Evolutionary conservation across 345 rosid species (phyloP).

Genomic region (Salix arbutifolia): DNA sequence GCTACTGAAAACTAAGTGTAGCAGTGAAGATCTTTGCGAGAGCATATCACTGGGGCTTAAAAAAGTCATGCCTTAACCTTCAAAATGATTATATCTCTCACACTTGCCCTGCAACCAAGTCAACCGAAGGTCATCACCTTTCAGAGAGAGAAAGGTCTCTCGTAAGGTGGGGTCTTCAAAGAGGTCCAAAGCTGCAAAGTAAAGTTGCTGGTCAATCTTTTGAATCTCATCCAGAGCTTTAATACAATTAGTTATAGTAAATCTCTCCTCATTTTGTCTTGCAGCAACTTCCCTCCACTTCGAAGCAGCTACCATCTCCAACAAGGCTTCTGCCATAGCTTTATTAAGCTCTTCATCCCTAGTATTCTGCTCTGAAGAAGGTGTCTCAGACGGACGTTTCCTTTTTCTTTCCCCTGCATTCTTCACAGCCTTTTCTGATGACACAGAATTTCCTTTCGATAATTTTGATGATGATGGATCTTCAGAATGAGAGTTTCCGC

Average conservation of each 20-base stretch:
- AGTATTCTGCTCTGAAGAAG: conserved; percentile 22
- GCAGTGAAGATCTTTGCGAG: background rate
- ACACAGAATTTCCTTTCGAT: conserved; percentile 7
- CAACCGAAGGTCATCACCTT: conserved; percentile 34
- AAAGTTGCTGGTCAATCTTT: conserved; percentile 47
- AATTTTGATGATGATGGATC: conserved; percentile 31
- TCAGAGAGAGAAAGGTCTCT: conserved; percentile 60
- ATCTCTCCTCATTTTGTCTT: conserved; percentile 29
- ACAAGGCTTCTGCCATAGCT: conserved; percentile 56
- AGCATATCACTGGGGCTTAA: background rate
- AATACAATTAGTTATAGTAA: conserved; percentile 59
- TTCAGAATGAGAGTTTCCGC: conserved; percentile 22
- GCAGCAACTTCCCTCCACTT: conserved; percentile 32
- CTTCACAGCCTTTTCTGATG: conserved; percentile 28
- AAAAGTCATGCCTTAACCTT: background rate
- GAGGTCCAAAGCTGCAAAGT: conserved; percentile 63
- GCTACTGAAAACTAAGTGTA: background rate
- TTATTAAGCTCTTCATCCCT: conserved; percentile 37
- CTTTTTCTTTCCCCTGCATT: conserved; percentile 37
- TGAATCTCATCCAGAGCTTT: conserved; percentile 59
- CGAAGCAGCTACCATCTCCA: conserved; percentile 50
- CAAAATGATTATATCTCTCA: conserved; percentile 9
- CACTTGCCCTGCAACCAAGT: conserved; percentile 63
- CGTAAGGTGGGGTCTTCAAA: conserved; percentile 56
- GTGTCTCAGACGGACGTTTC: conserved; percentile 43